Evolutionary conservation across 352 stramenopile genomes (phyloP).

Genomic region (Aphanomyces euteiches): DNA sequence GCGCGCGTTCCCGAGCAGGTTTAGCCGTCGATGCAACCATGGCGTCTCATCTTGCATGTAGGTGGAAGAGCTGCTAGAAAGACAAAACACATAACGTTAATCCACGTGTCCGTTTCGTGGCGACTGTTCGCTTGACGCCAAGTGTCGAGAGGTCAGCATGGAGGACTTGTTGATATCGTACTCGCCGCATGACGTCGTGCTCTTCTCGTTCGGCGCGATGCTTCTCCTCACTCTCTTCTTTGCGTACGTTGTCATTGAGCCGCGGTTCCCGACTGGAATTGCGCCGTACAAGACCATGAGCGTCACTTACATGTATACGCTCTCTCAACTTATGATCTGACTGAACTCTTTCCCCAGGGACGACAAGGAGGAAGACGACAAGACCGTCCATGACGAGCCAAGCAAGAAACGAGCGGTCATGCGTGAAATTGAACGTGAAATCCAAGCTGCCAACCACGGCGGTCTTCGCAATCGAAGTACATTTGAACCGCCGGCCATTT

Average conservation of each 20-base stretch:
- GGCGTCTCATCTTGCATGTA: too few species aligned
- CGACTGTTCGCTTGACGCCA: not conserved
- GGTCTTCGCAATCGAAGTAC: too few species aligned
- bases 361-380: not conserved
- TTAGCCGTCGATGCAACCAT: too few species aligned
- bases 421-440: constrained; percentile 25
- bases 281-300: not conserved
- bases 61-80: too few species aligned
- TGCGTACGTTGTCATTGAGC: constrained; percentile 12
- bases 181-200: constrained; percentile 7
- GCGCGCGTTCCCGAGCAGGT: too few species aligned
- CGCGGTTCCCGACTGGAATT: not conserved
- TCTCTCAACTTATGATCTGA: not conserved
- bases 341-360: not conserved
- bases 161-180: not conserved
- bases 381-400: not conserved
- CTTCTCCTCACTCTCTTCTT: constrained; percentile 4
- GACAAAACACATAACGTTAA: too few species aligned
- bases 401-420: not conserved
- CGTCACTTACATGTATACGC: too few species aligned
- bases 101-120: too few species aligned
- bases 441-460: not conserved
- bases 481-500: too few species aligned
- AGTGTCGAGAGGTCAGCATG: not conserved
- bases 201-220: not conserved